These are phyloP conservation scores for Aschersonia sp. DNA, from an alignment of 2,329 filamentous ascomycete species.

Conservation along the genomic window DNA sequence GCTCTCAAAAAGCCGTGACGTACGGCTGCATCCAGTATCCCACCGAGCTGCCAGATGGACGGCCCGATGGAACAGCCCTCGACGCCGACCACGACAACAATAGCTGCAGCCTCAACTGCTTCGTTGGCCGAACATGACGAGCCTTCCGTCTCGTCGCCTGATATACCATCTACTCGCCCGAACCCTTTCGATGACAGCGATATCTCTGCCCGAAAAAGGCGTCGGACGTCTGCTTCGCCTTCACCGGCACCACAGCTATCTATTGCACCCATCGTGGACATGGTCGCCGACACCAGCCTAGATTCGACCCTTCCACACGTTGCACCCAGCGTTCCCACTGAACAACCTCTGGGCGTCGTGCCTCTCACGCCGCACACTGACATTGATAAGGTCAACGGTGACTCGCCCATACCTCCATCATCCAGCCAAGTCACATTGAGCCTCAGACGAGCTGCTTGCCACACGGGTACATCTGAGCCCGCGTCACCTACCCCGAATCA, in stretches of 20 bases:
- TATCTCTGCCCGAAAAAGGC: slow-evolving; percentile 42
- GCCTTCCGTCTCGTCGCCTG: slow-evolving; percentile 29
- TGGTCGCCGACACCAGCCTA: slow-evolving; percentile 14
- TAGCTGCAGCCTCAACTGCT: slow-evolving; percentile 26
- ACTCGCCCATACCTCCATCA: slow-evolving; percentile 19
- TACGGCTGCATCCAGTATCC: slow-evolving; percentile 5
- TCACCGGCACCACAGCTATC: slow-evolving; percentile 33
- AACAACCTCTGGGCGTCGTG: background rate
- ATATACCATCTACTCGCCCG: slow-evolving; percentile 46
- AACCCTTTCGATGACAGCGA: slow-evolving; percentile 50
- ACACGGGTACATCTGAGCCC: slow-evolving; percentile 4
- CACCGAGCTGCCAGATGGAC: slow-evolving; percentile 1
- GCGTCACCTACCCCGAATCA: background rate
- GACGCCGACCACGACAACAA: slow-evolving; percentile 28
- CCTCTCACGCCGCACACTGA: slow-evolving; percentile 21
- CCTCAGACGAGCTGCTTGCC: slow-evolving; percentile 26
- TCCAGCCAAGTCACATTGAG: slow-evolving; percentile 48
- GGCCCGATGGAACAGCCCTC: slow-evolving; percentile 38
- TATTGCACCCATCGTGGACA: background rate
- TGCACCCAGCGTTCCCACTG: background rate
- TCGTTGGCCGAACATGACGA: slow-evolving; percentile 10
- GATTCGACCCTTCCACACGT: slow-evolving; percentile 3
- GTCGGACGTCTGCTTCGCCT: slow-evolving; percentile 41
- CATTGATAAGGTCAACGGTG: slow-evolving; percentile 12
- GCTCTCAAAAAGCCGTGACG: slow-evolving; percentile 36